phyloP scores from a whole-genome alignment of 306 rosid genomes.

The Senna tora region DNA sequence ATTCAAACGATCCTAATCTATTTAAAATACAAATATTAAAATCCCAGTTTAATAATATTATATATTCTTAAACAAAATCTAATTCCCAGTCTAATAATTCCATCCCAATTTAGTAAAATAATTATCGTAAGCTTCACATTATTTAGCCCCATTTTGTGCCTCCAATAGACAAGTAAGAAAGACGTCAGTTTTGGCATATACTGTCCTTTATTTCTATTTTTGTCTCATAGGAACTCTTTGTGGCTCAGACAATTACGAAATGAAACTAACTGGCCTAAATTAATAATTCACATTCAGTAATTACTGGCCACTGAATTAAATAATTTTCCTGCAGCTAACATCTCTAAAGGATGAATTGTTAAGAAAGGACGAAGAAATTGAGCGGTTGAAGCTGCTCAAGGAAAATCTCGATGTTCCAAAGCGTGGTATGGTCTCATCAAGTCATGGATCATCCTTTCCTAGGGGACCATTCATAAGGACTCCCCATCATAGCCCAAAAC shows the following conservation, averaged over 20 bases:
- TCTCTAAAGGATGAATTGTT: constrained; percentile 65
- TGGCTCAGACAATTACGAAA: not conserved
- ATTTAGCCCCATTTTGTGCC: not conserved
- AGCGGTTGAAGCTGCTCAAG: constrained; percentile 63
- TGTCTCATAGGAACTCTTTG: constrained; percentile 23
- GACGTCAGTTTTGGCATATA: not conserved
- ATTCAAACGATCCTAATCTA: not conserved
- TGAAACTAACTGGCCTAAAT: constrained; percentile 26
- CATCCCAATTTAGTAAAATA: not conserved
- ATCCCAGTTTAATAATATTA: too few species aligned
- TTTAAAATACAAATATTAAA: not conserved
- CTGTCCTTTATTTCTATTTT: not conserved
- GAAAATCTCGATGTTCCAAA: constrained; percentile 52
- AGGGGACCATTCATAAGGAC: constrained; percentile 60
- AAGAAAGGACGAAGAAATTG: constrained; percentile 87
- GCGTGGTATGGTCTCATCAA: constrained; percentile 49
- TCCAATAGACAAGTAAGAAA: not conserved
- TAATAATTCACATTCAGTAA: constrained; percentile 25
- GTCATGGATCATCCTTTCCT: constrained; percentile 66
- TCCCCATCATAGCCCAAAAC: constrained; percentile 51
- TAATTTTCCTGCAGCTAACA: constrained; percentile 65
- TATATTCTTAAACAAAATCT: not conserved
- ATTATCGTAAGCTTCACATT: not conserved
- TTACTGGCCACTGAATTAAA: constrained; percentile 34
- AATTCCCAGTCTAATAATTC: not conserved